Base-by-base conservation (phyloP, 2,329 filamentous ascomycete genomes). In the Pleomassaria siparia region DNA sequence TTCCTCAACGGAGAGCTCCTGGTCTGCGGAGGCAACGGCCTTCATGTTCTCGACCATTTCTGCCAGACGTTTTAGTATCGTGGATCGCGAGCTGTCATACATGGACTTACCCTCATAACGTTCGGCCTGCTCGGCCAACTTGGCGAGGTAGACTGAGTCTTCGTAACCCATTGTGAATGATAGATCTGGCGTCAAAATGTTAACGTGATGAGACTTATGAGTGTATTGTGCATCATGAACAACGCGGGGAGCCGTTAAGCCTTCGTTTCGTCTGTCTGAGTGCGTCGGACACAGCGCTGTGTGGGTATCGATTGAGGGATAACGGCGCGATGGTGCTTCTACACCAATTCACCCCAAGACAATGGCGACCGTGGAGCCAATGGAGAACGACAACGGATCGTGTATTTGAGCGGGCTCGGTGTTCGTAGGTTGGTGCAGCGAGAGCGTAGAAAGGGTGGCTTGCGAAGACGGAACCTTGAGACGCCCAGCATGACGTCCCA, bases 1-100 rank as follows among this genome's bases (percentile, higher is more conserved):
- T 84, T 96, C 91, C 79, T 96, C 92, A 63, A 96, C 91, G 57
- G 76, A 79, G 50, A 81, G 76, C 69, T 81, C 79, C 70, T 79
- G 76, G 67, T 80, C 76, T 63, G 92, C 89, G 63, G 88, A 91
- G 69, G 92, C 92, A 70, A 96, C 92, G 64, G 89, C 86, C 86
- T 96, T 97, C 92, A 97, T 97, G 85, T 96, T 96, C 83, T 96
- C 91, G 64, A 97, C 92, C 92, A 97, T 96, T 80, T 96, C 92
- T 96, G 76, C 49, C 59, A 20, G 40, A 36, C 43, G 28, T 20
- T 46, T 67, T 51, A 67, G 59, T 44, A 42, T 29, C 15, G 22
- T 28, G 8, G 15, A 13, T n/a, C 16, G 15, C 13, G 12, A 11
- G 22, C 18, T 10, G 24, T 9, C 9, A 18, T 12, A 29, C 22